Conservation (phyloP, 805 yeast species). For the Kurtzmaniella cleridarum region DNA sequence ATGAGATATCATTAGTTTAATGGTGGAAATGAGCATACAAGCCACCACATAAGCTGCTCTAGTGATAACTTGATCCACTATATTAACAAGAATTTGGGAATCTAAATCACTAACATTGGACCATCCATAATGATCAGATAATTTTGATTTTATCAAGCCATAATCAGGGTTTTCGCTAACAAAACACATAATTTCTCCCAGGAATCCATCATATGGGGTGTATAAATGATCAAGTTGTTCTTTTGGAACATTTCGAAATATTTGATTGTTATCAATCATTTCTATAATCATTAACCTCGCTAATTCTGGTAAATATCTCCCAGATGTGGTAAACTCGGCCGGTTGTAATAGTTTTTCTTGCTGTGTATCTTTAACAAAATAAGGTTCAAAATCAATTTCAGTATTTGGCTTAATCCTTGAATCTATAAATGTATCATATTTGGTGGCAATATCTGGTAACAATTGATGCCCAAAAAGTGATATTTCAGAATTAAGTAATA, state of each 20-base stretch:
- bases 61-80: slow-evolving; percentile 33
- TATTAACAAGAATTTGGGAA: slow-evolving; percentile 18
- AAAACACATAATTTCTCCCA: slow-evolving; percentile 39
- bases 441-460: slow-evolving; percentile 21
- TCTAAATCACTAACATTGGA: slow-evolving; percentile 20
- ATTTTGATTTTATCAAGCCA: slow-evolving; percentile 12
- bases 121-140: slow-evolving; percentile 20
- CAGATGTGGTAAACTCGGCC: slow-evolving; percentile 48
- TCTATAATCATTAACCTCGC: slow-evolving; percentile 39
- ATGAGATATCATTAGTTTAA: slow-evolving; percentile 19
- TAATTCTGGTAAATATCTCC: slow-evolving; percentile 53
- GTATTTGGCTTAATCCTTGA: slow-evolving; percentile 18
- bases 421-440: slow-evolving; percentile 37
- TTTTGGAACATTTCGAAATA: slow-evolving; percentile 17
- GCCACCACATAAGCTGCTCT: slow-evolving; percentile 44
- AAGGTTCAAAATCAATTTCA: slow-evolving; percentile 16
- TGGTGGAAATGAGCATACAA: slow-evolving; percentile 33
- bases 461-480: slow-evolving; percentile 48
- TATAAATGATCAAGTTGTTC: slow-evolving; percentile 5
- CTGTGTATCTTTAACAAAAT: slow-evolving; percentile 20
- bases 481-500: slow-evolving; percentile 46
- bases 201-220: slow-evolving; percentile 24
- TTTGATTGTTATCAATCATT: slow-evolving; percentile 20
- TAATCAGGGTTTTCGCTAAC: slow-evolving; percentile 26
- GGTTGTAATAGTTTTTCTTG: slow-evolving; percentile 44